Evolutionary conservation across 225 moss, liverwort and hornwort species (phyloP), one percentile per base, ranked within the genome.

Genomic region (Bryum argenteum): DNA sequence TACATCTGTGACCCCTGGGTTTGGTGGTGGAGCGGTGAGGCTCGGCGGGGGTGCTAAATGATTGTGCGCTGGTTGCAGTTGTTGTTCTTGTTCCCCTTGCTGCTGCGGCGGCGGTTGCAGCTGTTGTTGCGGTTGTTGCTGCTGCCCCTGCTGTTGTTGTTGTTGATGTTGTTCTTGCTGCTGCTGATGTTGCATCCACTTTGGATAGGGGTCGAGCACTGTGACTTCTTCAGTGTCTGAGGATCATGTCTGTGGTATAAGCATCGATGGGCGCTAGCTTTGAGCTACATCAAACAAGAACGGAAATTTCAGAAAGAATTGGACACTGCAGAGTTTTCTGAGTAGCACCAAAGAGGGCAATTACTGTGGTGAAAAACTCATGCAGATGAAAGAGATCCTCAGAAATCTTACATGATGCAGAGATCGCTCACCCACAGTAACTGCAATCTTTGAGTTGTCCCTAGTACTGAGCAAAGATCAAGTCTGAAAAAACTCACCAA

Each of bases 191-290:
- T 81, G 85, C 82, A 82, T 82, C 85, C 85, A 85, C 82, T 85
- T 85, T 18, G 81, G 79, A 59, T 63, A 82, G 23, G 76, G 73
- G 20, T 85, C 85, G 56, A 85, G 78, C 76, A 82, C 82, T 57
- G 85, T 73, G 47, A 85, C 85, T 82, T 85, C 85, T 85, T 82
- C 85, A 70, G 79, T 85, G 82, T 85, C 85, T 85, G 85, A 82
- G 79, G 79, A 82, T 76, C 79, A 85, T 82, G 79, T 82, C 79
- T 82, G 76, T 78, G 85, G n/a, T n/a, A n/a, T 85, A 74, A 85
- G 85, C 85, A 82, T 85, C 79, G 76, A 81, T 82, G 76, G 82
- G 78, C 79, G 85, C 85, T 85, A 85, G 81, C 76, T 81, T 85
- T 81, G 76, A 73, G 85, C 81, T 85, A 85, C 85, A 85, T 85